These are phyloP conservation scores for Globisporangium paroecandrum DNA, from an alignment of 352 stramenopile genomes.

Conservation along the genomic window DNA sequence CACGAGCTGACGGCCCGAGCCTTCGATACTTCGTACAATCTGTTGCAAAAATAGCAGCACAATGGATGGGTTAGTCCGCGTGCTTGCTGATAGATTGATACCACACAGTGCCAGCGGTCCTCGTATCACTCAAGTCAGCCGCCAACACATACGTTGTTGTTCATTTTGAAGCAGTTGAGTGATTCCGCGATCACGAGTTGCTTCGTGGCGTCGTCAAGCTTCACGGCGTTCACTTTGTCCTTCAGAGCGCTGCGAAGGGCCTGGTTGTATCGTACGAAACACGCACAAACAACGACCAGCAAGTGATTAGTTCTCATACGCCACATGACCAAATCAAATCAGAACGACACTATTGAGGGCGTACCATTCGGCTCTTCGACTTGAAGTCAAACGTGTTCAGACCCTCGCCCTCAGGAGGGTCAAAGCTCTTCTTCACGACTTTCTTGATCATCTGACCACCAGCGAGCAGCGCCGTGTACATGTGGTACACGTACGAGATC, in stretches of 20 bases:
- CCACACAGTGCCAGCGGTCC: too few species aligned
- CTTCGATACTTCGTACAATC: slow-evolving; percentile 66
- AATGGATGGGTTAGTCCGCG: background rate
- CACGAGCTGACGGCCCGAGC: slow-evolving; percentile 37
- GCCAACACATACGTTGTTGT: slow-evolving; percentile 47
- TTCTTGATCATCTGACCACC: slow-evolving; percentile 64
- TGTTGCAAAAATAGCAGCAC: slow-evolving; percentile 12
- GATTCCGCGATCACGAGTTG: slow-evolving; percentile 51
- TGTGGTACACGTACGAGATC: slow-evolving; percentile 66
- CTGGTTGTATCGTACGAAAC: slow-evolving; percentile 17
- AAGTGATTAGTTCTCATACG: background rate
- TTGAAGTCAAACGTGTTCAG: slow-evolving; percentile 53
- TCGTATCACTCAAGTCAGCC: background rate
- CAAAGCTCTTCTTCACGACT: slow-evolving; percentile 60
- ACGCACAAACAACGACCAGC: background rate
- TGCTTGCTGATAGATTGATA: too few species aligned
- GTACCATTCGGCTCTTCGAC: slow-evolving; percentile 48
- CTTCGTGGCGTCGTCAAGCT: slow-evolving; percentile 41
- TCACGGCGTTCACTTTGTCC: slow-evolving; percentile 50
- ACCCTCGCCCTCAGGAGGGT: slow-evolving; percentile 33
- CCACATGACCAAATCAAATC: background rate
- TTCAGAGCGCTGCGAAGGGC: slow-evolving; percentile 49
- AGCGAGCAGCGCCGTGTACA: slow-evolving; percentile 70
- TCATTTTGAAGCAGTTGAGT: slow-evolving; percentile 55
- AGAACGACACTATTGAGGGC: background rate